A percentile compares a stretch with the other conserved stretches of the same genome.
phyloP scores from a whole-genome alignment of 345 rosid species.

The Murraya koenigii region DNA sequence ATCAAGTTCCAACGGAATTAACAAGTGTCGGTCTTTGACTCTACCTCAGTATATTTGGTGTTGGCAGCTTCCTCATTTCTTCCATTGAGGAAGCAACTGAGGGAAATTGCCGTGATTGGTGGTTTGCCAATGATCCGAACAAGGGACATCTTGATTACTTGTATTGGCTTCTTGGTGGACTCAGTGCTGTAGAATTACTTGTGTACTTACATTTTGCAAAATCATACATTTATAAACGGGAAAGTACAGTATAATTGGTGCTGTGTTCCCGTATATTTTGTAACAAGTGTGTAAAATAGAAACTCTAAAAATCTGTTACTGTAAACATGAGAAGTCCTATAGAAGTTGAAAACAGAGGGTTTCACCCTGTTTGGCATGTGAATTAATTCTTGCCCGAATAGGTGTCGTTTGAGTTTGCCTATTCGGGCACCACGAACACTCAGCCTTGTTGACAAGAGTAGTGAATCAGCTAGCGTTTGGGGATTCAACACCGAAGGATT shows the following conservation, averaged over 20 bases:
- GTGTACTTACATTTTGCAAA: slow-evolving; percentile 44
- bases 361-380: too few species aligned
- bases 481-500: too few species aligned
- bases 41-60: slow-evolving; percentile 55
- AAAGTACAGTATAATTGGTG: background rate
- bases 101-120: slow-evolving; percentile 38
- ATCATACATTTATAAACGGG: slow-evolving; percentile 33
- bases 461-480: too few species aligned
- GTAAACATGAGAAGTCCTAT: too few species aligned
- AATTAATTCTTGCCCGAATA: too few species aligned
- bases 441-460: too few species aligned
- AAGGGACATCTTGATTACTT: slow-evolving; percentile 57
- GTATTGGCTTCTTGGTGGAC: slow-evolving; percentile 49
- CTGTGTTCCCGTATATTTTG: too few species aligned
- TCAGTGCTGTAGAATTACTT: slow-evolving; percentile 36
- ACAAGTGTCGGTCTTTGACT: slow-evolving; percentile 59
- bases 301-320: too few species aligned
- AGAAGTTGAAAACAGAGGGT: too few species aligned
- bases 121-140: slow-evolving; percentile 56
- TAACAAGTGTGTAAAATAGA: too few species aligned
- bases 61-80: slow-evolving; percentile 54
- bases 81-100: slow-evolving; percentile 39
- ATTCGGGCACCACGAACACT: too few species aligned
- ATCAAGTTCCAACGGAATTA: slow-evolving; percentile 52
- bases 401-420: too few species aligned